These are phyloP conservation scores for Przewalskia tangutica DNA, from an alignment of 257 asterid genomes.

Conservation along the genomic window DNA sequence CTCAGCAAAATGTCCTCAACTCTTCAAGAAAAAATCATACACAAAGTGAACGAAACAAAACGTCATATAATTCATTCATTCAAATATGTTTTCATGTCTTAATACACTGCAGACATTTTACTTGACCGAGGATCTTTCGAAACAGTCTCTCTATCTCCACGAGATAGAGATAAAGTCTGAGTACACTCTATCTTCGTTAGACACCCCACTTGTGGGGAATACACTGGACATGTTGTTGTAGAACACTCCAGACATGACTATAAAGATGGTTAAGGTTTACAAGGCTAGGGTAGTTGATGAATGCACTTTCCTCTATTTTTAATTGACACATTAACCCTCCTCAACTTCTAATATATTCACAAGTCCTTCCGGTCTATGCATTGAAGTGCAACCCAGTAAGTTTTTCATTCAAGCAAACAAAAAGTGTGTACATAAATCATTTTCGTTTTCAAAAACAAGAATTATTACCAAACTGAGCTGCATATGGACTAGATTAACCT, in stretches of 20 bases:
- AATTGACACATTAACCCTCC: background rate
- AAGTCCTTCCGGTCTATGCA: background rate
- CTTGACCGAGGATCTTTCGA: no score
- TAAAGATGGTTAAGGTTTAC: background rate
- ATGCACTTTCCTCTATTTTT: background rate
- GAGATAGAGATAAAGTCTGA: no score
- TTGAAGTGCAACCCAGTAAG: background rate
- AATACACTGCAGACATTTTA: no score
- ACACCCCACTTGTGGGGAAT: no score
- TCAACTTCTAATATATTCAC: background rate
- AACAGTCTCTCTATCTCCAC: no score
- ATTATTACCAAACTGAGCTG: background rate
- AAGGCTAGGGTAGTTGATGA: background rate
- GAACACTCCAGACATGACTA: background rate
- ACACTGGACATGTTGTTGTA: no score
- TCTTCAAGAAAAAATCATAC: background rate
- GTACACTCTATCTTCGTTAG: no score
- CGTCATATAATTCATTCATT: background rate
- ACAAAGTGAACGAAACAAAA: background rate
- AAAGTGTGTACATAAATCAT: background rate
- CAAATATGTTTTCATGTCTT: background rate
- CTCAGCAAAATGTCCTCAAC: background rate
- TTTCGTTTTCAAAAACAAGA: background rate
- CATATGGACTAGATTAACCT: background rate
- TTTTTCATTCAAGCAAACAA: background rate